Base-by-base conservation (phyloP, 2,329 filamentous ascomycete species). In the Fusarium tuaranense region DNA sequence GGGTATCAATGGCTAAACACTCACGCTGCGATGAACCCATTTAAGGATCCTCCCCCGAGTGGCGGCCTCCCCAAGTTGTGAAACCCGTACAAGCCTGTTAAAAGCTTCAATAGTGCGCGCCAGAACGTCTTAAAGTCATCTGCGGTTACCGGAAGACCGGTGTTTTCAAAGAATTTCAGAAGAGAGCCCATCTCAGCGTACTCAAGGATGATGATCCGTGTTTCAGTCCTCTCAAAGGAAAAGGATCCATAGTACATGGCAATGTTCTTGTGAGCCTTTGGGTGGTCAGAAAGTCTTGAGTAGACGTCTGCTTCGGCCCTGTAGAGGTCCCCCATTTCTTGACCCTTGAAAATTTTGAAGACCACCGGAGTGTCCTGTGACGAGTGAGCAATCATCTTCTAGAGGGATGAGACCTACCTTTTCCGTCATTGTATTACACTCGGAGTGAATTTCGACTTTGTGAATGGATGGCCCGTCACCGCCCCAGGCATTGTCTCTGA, bases 261-360 rank as follows among this genome's bases (percentile, higher is more conserved):
- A 12, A 32, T 63, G 4, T 59, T 34, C 2, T 66, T 27, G 0
- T 9, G 12, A 7, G 36, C 9, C 12, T 5, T 3, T 39, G 2
- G 2, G 0, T 30, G 18, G 30, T 32, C 30, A 12, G 30, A 8
- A 5, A 51, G 18, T 16, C 7, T 27, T 7, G 22, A 13, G 5
- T 71, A 69, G 16, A 61, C 53, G 5, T 59, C 13, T 0, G 48
- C 48, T 32, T 75, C 71, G 0, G 63, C 62, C 7, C 3, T 39
- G 7, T 69, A 75, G 4, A 68, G 14, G 0, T 39, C 18, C 6
- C 48, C 16, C 1, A 46, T 41, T 0, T 13, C n/a, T 1, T 36
- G 3, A 0, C 63, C 57, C 7, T 60, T 32, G 18, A 71, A 73
- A 0, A 71, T 46, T 22, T 75, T 75, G 22, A 75, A 75, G 0